Evolutionary conservation across 2,329 filamentous ascomycete genomes (phyloP), one percentile per base, ranked within the genome.

Genomic region (Hawksworthiomyces lignivorus): DNA sequence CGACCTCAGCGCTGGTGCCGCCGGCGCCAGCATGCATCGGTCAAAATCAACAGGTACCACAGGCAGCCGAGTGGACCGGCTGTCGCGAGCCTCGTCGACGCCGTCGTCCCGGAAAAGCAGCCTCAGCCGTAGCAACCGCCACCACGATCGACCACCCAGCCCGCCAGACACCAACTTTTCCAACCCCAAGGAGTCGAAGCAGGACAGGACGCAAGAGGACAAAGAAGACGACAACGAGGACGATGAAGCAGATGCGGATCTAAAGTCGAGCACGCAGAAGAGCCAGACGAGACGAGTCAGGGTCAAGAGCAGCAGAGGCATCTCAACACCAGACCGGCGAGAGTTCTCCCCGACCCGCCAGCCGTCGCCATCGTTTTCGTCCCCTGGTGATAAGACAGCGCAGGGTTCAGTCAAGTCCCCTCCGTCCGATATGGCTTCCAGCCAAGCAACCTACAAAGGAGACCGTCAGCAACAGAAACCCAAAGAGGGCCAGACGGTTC

Each of bases 111-210:
- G 60, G 57, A 70, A 63, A 53, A 68, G 58, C 37, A 55, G 62
- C 33, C 59, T 47, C 50, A 36, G 9, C 28, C 39, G 42, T 6
- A 41, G 40, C 70, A 41, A 41, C 33, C 45, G 33, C 11, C 45
- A 61, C 53, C 64, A 70, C 50, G 64, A 62, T 39, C 64, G 77
- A 48, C 72, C 77, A n/a, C 77, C 75, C 3, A 82, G 73, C 41
- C 78, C 78, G 2, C 78, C 77, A 2, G 77, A 80, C 49, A 82
- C 78, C 4, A 77, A 80, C 44, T 48, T 80, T 15, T 74, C 74
- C 3, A 67, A 63, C 36, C 60, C 62, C 43, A 65, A 62, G 51
- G 64, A 68, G 27, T 65, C 57, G 47, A 48, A 47, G 15, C 36
- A 50, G 5, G 22, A 21, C 5, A 27, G 27, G 17, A 20, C 5